A percentile compares a stretch with the other conserved stretches of the same genome.
phyloP scores from a whole-genome alignment of 768 basidiomycete genomes.

The Pholiota conissans region DNA sequence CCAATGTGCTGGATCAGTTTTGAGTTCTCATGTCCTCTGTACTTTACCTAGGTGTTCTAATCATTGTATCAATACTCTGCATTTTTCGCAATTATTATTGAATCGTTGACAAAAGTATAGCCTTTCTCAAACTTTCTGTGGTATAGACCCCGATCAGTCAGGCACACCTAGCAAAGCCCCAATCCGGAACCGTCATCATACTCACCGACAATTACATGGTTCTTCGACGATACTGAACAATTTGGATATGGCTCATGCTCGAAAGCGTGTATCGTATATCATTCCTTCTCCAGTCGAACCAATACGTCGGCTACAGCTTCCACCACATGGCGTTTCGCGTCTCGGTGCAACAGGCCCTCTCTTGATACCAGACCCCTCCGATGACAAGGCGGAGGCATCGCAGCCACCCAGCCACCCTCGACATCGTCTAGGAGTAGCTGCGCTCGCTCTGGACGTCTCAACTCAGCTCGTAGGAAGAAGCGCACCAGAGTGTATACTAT shows the following conservation, averaged over 20 bases:
- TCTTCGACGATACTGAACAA: neutral
- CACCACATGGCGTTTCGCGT: slow-evolving; percentile 60
- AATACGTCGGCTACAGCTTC: slow-evolving; percentile 69
- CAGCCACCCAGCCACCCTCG: slow-evolving; percentile 55
- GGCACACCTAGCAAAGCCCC: neutral
- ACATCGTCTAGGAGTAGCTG: slow-evolving; percentile 84
- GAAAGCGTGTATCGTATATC: slow-evolving; percentile 82
- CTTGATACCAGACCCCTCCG: slow-evolving; percentile 39
- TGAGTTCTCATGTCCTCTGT: no score
- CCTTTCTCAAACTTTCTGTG: no score
- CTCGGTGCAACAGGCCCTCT: slow-evolving; percentile 72
- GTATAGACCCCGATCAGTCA: no score
- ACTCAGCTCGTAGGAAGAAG: slow-evolving; percentile 69
- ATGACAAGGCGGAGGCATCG: slow-evolving; percentile 21
- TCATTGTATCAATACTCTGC: no score
- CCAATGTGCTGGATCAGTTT: no score
- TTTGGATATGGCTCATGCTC: slow-evolving; percentile 3
- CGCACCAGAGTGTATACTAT: slow-evolving; percentile 83
- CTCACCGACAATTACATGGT: neutral
- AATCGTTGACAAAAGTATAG: no score
- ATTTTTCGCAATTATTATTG: no score
- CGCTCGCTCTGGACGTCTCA: slow-evolving; percentile 84
- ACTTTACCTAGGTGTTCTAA: no score
- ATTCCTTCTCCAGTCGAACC: slow-evolving; percentile 70
- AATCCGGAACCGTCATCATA: neutral